A percentile compares a stretch with the other conserved stretches of the same genome.
phyloP scores from a whole-genome alignment of 306 rosid genomes.

The Cicer judaicum region DNA sequence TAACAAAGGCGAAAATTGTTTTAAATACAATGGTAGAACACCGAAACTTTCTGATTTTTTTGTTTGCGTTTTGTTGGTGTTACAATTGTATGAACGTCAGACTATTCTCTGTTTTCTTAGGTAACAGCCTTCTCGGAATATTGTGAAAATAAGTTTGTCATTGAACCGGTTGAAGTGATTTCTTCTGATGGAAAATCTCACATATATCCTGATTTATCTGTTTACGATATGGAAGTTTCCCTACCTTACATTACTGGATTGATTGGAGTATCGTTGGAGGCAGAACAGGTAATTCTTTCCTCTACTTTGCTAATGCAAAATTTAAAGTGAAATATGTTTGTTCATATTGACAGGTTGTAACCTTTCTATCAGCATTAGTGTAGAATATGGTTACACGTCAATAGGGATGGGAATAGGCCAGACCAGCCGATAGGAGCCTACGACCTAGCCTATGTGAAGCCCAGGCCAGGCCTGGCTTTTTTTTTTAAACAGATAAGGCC shows the following conservation, averaged over 20 bases:
- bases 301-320: background rate
- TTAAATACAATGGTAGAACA: conserved; percentile 80
- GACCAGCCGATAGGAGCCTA: too few relatives aligned
- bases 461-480: too few relatives aligned
- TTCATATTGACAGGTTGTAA: conserved; percentile 21
- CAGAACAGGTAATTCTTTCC: conserved; percentile 67
- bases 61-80: conserved; percentile 29
- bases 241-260: conserved; percentile 67
- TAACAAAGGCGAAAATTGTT: conserved; percentile 93
- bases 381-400: too few relatives aligned
- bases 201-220: conserved; percentile 81
- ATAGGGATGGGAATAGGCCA: too few relatives aligned
- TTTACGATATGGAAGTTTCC: conserved; percentile 87
- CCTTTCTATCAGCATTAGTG: background rate
- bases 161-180: conserved; percentile 91
- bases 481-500: too few relatives aligned
- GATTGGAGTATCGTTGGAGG: conserved; percentile 80
- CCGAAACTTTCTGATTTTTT: conserved; percentile 28
- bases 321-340: background rate
- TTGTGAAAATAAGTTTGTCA: conserved; percentile 74
- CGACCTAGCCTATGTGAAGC: too few relatives aligned
- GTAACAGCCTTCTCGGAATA: conserved; percentile 77
- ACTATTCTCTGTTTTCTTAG: conserved; percentile 53
- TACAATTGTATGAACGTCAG: conserved; percentile 33
- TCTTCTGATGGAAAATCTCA: conserved; percentile 73